Evolutionary conservation across 345 rosid species (phyloP).

Genomic region (Garcia nutans): DNA sequence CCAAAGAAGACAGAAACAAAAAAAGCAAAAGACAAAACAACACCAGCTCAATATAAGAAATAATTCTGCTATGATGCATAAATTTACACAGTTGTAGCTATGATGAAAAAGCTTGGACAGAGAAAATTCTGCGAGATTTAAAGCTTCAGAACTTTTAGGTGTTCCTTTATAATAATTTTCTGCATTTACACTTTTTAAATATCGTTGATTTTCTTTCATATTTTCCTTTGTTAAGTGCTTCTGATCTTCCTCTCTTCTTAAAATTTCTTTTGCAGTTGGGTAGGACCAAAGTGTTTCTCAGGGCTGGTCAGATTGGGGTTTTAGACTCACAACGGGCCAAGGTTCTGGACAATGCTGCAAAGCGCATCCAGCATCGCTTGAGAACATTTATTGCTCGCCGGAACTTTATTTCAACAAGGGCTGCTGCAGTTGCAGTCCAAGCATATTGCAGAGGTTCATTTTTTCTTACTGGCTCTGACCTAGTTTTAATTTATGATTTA

Average conservation of each 20-base stretch:
- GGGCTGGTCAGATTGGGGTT: constrained; percentile 96
- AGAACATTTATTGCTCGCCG: constrained; percentile 59
- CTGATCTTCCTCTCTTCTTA: constrained; percentile 16
- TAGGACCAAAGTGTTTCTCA: constrained; percentile 87
- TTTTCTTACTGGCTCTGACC: constrained; percentile 7
- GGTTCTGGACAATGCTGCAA: constrained; percentile 83
- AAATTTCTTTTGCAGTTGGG: constrained; percentile 65
- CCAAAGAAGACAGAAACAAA: too few species aligned
- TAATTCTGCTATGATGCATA: too few species aligned
- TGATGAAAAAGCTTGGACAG: constrained; percentile 72
- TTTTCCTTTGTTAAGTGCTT: constrained; percentile 9
- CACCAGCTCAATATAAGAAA: too few species aligned
- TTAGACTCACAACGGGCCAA: constrained; percentile 80
- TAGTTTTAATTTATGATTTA: not conserved
- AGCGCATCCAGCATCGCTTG: constrained; percentile 61
- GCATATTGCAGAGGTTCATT: constrained; percentile 78
- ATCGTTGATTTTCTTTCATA: not conserved
- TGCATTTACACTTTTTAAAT: not conserved
- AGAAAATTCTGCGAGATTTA: constrained; percentile 66
- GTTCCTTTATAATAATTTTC: constrained; percentile 7
- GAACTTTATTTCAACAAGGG: constrained; percentile 48
- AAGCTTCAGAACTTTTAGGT: constrained; percentile 94
- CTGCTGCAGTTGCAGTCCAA: constrained; percentile 70
- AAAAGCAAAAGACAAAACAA: too few species aligned
- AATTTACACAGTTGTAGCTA: constrained; percentile 40